Evolutionary conservation across 441 rosid genomes (phyloP), one percentile per base, ranked within the genome.

Genomic region (Isatis lusitanica): DNA sequence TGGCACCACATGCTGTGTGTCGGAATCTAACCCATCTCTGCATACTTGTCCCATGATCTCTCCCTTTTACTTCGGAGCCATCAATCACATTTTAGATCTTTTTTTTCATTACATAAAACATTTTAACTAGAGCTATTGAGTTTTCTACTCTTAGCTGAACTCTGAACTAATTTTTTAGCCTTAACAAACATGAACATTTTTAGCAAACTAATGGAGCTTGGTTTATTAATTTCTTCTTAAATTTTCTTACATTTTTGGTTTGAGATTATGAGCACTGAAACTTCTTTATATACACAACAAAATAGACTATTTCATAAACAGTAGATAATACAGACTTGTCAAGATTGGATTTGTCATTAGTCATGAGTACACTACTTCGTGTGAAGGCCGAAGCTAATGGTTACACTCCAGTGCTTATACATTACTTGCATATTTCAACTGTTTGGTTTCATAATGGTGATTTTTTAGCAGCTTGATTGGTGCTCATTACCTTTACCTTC

Each of bases 1-100:
- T 76, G 80, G 80, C 67, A 76, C 57, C 80, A 76, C 80, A 76
- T 76, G 79, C 13, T 64, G 4, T 71, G 63, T 71, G 76, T 76
- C 68, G 76, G 76, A 76, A 59, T 76, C 76, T 40, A 50, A 65
- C 63, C 48, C 72, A 76, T 76, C 76, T 71, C 30, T 65, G 65
- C 53, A 48, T 57, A 70, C 63, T 42, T 63, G 71, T 64, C 75
- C 75, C 71, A 57, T 70, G 79, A 76, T 58, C 55, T 44, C 43
- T 62, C 13, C 59, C 68, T 11, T 74, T 62, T 69, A 61, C 43
- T 69, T 46, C 4, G 58, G 68, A 55, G 47, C 68, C 48, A 60
- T 48, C 74, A 74, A 5, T 74, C 73, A 66, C 62, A 31, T 69
- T 38, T 62, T 63, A 63, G 48, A 44, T 68, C 36, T 12, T 51